A percentile compares a stretch with the other conserved stretches of the same genome.
phyloP scores from a whole-genome alignment of 139 green algal genomes.

The Chlorella vulgaris region DNA sequence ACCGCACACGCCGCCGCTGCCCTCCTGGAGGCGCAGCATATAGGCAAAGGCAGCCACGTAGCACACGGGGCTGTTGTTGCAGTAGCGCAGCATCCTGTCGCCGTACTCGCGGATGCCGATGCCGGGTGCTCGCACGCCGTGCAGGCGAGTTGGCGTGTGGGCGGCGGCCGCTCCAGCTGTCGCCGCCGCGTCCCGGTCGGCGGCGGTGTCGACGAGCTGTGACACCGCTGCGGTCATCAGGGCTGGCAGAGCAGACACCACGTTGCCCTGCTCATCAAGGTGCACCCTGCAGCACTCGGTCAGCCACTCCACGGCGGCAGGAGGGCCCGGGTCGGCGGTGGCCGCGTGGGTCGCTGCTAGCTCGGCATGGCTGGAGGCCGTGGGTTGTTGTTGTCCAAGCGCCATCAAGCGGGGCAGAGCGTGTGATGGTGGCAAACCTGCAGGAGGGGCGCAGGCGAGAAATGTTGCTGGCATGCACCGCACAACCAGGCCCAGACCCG shows the following conservation, averaged over 20 bases:
- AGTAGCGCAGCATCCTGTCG: constrained; percentile 73
- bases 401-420: no score
- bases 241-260: constrained; percentile 4
- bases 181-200: background rate
- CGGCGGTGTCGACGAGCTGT: background rate
- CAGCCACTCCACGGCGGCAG: constrained; percentile 3
- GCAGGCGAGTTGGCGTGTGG: constrained; percentile 13
- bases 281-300: background rate
- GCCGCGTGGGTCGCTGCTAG: no score
- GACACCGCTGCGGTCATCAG: constrained; percentile 8
- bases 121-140: constrained; percentile 25
- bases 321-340: no score
- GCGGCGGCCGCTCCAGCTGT: background rate
- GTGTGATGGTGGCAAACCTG: no score
- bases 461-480: no score
- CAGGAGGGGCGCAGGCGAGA: no score
- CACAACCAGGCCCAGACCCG: no score
- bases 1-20: constrained; percentile 13
- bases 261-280: constrained; percentile 11
- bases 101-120: constrained; percentile 76
- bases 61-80: constrained; percentile 77
- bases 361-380: no score
- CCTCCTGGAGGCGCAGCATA: constrained; percentile 60
- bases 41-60: constrained; percentile 75
- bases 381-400: no score